Conservation (phyloP, 306 rosid genomes). For the Geum urbanum region DNA sequence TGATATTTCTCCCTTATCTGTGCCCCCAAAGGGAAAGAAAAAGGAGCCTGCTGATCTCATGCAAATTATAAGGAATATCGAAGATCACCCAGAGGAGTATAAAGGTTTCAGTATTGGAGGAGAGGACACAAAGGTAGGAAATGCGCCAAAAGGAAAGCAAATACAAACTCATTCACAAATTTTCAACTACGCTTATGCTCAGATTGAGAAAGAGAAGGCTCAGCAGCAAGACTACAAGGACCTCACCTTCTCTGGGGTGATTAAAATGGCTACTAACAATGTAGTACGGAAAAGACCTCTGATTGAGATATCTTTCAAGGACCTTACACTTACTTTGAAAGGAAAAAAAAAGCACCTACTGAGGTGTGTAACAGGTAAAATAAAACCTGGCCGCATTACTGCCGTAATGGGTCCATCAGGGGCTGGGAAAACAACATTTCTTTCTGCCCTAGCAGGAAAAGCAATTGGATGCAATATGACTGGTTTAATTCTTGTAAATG, state of each 20-base stretch:
- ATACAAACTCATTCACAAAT: slow-evolving; percentile 63
- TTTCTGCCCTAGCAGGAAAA: slow-evolving; percentile 91
- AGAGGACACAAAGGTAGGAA: slow-evolving; percentile 24
- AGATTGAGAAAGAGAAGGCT: slow-evolving; percentile 91
- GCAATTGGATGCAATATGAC: slow-evolving; percentile 66
- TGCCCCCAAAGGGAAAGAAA: slow-evolving; percentile 34
- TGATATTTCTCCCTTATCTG: slow-evolving; percentile 35
- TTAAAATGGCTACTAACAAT: slow-evolving; percentile 65
- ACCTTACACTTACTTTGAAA: slow-evolving; percentile 81
- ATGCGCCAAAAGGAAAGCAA: slow-evolving; percentile 55
- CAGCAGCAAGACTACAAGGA: slow-evolving; percentile 66
- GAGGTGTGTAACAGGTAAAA: slow-evolving; percentile 80
- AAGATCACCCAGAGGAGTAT: slow-evolving; percentile 45
- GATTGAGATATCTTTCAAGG: slow-evolving; percentile 83
- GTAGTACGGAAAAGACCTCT: slow-evolving; percentile 62
- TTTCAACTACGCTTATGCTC: slow-evolving; percentile 77
- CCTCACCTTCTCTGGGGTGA: slow-evolving; percentile 82
- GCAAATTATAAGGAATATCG: slow-evolving; percentile 52
- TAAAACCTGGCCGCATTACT: slow-evolving; percentile 89
- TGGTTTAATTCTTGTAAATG: slow-evolving; percentile 81
- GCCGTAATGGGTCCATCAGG: slow-evolving; percentile 99
- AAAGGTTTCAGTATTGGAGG: slow-evolving; percentile 36
- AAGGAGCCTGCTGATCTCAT: slow-evolving; percentile 41
- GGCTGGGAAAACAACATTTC: slow-evolving; percentile 94
- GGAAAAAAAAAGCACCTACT: slow-evolving; percentile 63